phyloP scores from a whole-genome alignment of 176 grass and related monocot species.

The Bromus sterilis region DNA sequence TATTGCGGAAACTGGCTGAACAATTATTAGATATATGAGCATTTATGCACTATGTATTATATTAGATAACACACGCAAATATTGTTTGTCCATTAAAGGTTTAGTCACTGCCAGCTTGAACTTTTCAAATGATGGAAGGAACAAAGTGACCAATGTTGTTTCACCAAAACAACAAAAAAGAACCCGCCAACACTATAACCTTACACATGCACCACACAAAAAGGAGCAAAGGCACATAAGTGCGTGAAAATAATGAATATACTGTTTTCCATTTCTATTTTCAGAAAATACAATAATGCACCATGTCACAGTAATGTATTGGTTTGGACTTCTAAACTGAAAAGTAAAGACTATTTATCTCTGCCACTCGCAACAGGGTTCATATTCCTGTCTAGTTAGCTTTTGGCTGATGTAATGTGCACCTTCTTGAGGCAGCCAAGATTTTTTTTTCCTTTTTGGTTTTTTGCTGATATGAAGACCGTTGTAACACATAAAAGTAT shows the following conservation, averaged over 20 bases:
- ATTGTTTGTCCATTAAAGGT: neutral
- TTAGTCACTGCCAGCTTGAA: neutral
- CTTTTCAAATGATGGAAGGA: slow-evolving; percentile 3
- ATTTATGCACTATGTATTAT: neutral
- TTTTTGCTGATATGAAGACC: neutral
- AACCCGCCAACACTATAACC: neutral
- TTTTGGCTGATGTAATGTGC: neutral
- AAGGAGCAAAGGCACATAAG: neutral
- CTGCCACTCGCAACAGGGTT: neutral
- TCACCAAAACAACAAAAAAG: neutral
- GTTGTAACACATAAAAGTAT: neutral
- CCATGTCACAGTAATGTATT: neutral
- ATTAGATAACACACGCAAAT: neutral
- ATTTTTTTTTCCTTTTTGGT: neutral
- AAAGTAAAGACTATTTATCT: neutral
- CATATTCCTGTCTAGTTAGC: neutral
- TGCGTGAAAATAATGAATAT: neutral
- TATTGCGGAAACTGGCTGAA: neutral
- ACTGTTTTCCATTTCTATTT: neutral
- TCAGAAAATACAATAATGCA: neutral
- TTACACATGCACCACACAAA: neutral
- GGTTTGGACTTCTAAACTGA: neutral
- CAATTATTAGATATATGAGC: neutral
- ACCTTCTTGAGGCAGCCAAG: neutral
- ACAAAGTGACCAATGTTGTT: neutral